Conservation (phyloP, 2,329 filamentous ascomycete genomes). For the Kalmusia sp. region DNA sequence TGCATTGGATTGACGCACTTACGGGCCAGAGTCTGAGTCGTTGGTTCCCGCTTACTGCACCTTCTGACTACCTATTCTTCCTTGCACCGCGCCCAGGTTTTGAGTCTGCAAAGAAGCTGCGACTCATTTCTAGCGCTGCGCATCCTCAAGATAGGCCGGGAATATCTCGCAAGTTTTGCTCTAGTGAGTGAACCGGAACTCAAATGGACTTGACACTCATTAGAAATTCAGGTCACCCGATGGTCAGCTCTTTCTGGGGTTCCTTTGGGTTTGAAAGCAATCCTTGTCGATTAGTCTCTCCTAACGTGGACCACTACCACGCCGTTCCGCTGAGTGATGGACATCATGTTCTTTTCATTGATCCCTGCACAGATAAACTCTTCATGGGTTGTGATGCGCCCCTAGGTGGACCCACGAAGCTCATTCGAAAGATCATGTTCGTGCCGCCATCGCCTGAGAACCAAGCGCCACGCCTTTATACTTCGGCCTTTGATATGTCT, state of each 20-base stretch:
- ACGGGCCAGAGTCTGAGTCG: constrained; percentile 59
- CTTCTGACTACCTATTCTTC: constrained; percentile 67
- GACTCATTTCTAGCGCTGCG: constrained; percentile 68
- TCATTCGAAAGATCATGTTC: constrained; percentile 67
- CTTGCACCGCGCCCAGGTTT: constrained; percentile 60
- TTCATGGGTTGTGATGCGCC: constrained; percentile 69
- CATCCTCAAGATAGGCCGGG: constrained; percentile 47
- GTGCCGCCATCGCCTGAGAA: constrained; percentile 31
- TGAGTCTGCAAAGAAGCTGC: constrained; percentile 64
- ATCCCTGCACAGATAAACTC: constrained; percentile 63
- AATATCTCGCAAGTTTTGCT: constrained; percentile 32
- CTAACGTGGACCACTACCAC: constrained; percentile 64
- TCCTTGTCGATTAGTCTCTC: constrained; percentile 10
- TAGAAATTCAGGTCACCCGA: constrained; percentile 7
- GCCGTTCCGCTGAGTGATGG: constrained; percentile 71
- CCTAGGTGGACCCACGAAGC: constrained; percentile 61
- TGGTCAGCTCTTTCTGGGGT: constrained; percentile 26
- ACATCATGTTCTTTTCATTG: constrained; percentile 69
- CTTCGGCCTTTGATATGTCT: constrained; percentile 62
- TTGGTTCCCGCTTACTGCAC: constrained; percentile 63
- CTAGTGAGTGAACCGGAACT: neutral
- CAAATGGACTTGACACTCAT: neutral
- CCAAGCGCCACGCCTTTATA: constrained; percentile 60
- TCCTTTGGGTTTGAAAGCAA: constrained; percentile 30
- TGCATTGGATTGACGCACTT: constrained; percentile 65